Percentiles rank a stretch among this genome's conserved stretches.
phyloP scores from a whole-genome alignment of 2,329 filamentous ascomycete genomes.

The Cryphonectria nitschkei region DNA sequence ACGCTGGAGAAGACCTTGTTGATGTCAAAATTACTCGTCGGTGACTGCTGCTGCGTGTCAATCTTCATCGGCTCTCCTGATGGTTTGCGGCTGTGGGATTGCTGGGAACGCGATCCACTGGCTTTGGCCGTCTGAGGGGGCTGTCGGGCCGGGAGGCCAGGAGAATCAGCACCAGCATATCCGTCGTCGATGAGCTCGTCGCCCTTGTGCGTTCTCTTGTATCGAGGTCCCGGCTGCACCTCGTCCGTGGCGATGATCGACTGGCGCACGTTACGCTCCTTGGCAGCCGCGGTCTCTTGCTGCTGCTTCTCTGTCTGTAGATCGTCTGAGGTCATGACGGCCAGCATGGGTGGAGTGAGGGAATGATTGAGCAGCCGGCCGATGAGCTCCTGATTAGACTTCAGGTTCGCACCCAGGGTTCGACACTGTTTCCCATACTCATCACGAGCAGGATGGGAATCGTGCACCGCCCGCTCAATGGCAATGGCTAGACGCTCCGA shows the following conservation, averaged over 20 bases:
- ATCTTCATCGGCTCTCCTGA: conserved; percentile 42
- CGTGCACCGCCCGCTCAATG: conserved; percentile 74
- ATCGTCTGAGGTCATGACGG: conserved; percentile 87
- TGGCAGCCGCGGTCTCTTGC: conserved; percentile 74
- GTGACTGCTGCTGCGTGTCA: conserved; percentile 54
- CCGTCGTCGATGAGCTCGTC: conserved; percentile 81
- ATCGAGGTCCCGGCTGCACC: conserved; percentile 65
- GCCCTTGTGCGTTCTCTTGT: conserved; percentile 91
- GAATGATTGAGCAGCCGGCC: conserved; percentile 73
- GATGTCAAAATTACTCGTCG: conserved; percentile 74
- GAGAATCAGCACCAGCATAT: conserved; percentile 40
- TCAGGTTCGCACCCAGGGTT: conserved; percentile 82
- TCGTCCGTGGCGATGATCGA: conserved; percentile 80
- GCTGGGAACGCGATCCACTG: conserved; percentile 12
- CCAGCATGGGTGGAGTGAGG: conserved; percentile 74
- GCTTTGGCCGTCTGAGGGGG: conserved; percentile 26
- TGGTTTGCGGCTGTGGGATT: conserved; percentile 27
- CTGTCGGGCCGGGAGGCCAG: conserved; percentile 41
- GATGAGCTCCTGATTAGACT: conserved; percentile 81
- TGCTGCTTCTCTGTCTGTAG: conserved; percentile 92
- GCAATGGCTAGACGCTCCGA: conserved; percentile 74
- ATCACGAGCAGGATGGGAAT: conserved; percentile 55
- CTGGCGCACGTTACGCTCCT: conserved; percentile 78
- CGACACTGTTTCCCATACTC: conserved; percentile 69
- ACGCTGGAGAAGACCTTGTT: conserved; percentile 84